Percentiles rank a stretch among this genome's conserved stretches.
Conservation (phyloP, 352 stramenopile genomes). For the Phytopythium helicoides region DNA sequence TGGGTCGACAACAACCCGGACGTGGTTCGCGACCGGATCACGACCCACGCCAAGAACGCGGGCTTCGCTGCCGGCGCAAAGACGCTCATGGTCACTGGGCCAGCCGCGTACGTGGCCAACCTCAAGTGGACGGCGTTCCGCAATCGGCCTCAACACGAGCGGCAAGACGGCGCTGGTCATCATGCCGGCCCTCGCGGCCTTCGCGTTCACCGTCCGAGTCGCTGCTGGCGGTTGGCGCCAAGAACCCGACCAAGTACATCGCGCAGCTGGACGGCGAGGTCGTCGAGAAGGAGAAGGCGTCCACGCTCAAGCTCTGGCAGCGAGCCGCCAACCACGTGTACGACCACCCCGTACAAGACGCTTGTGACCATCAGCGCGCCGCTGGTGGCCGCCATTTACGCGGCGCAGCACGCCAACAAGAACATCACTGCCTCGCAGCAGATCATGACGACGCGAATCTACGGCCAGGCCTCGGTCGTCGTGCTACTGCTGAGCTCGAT, state of each 20-base stretch:
- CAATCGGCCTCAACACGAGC: slow-evolving; percentile 59
- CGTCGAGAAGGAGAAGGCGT: slow-evolving; percentile 34
- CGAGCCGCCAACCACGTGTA: slow-evolving; percentile 72
- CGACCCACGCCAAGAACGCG: slow-evolving; percentile 57
- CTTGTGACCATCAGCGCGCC: slow-evolving; percentile 51
- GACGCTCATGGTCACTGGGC: slow-evolving; percentile 19
- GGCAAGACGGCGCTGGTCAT: slow-evolving; percentile 76
- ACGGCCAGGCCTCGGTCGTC: slow-evolving; percentile 69
- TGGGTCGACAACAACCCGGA: slow-evolving; percentile 42
- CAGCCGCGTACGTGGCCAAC: slow-evolving; percentile 40
- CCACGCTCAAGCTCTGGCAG: slow-evolving; percentile 55
- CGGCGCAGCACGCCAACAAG: slow-evolving; percentile 67
- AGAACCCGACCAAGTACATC: slow-evolving; percentile 74
- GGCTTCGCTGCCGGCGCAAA: slow-evolving; percentile 49
- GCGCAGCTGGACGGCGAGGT: slow-evolving; percentile 48
- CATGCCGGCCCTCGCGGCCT: slow-evolving; percentile 54
- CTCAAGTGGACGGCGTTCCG: slow-evolving; percentile 70
- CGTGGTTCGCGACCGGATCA: slow-evolving; percentile 63
- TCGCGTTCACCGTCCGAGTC: slow-evolving; percentile 69
- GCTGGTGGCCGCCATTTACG: slow-evolving; percentile 71
- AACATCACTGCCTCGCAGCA: slow-evolving; percentile 71
- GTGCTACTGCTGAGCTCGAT: slow-evolving; percentile 74
- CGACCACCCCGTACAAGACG: slow-evolving; percentile 73
- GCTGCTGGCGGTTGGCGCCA: slow-evolving; percentile 52
- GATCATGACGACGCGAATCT: slow-evolving; percentile 88